These are phyloP conservation scores for Wickerhamiella cacticola DNA, from an alignment of 805 yeast species.

Conservation along the genomic window DNA sequence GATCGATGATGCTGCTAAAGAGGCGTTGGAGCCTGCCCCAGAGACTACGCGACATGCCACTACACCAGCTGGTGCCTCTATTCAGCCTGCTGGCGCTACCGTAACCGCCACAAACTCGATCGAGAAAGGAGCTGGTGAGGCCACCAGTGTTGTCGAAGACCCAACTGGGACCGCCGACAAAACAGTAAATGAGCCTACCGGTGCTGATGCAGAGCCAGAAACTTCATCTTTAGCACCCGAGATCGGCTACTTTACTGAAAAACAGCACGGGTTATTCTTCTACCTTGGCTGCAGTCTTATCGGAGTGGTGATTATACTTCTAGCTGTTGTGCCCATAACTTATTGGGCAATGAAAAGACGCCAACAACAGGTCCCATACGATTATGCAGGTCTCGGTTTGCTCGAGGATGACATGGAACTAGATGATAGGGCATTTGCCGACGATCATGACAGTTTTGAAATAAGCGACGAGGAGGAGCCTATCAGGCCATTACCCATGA, in stretches of 20 bases:
- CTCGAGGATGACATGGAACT: conserved; percentile 11
- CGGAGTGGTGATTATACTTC: not conserved
- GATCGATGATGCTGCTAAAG: not conserved
- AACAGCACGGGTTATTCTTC: conserved; percentile 6
- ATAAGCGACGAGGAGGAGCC: conserved; percentile 10
- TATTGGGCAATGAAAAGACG: conserved; percentile 3
- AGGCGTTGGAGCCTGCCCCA: not conserved
- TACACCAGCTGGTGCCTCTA: not conserved
- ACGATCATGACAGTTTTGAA: conserved; percentile 8
- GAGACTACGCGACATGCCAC: not conserved
- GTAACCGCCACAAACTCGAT: not conserved
- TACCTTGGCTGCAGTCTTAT: conserved; percentile 4
- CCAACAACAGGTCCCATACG: not conserved
- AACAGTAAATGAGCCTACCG: not conserved
- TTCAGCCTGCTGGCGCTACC: not conserved
- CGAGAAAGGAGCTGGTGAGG: not conserved
- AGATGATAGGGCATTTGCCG: conserved; percentile 1
- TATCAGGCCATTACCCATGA: conserved; percentile 2
- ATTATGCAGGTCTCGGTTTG: conserved; percentile 1
- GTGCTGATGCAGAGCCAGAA: not conserved
- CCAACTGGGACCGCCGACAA: not conserved
- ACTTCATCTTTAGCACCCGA: not conserved
- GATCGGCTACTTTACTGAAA: not conserved
- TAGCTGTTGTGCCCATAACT: not conserved
- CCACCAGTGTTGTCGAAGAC: not conserved